phyloP scores from a whole-genome alignment of 1,139 yeast species.

The Scheffersomyces quercinus region DNA sequence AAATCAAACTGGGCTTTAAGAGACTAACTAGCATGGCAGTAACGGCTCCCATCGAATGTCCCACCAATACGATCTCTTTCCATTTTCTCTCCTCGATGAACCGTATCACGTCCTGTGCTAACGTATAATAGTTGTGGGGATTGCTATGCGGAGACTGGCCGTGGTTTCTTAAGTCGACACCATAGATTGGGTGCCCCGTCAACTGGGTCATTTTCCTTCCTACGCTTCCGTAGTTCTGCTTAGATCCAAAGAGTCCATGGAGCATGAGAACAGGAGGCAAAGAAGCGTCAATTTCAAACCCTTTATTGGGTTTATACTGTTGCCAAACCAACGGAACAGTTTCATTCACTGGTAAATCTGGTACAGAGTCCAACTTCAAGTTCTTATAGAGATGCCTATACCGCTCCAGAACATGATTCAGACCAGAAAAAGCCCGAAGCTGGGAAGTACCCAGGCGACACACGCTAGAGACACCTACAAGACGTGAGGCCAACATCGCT shows the following conservation, averaged over 20 bases:
- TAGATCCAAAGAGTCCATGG: constrained; percentile 54
- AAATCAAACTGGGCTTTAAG: constrained; percentile 36
- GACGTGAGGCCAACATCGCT: no score
- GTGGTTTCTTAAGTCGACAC: constrained; percentile 55
- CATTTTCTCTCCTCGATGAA: constrained; percentile 28
- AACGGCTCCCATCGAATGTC: constrained; percentile 59
- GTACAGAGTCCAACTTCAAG: constrained; percentile 1
- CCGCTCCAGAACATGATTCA: neutral
- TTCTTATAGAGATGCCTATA: neutral
- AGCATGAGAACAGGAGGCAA: constrained; percentile 39
- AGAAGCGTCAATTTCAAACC: constrained; percentile 1
- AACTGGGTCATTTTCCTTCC: constrained; percentile 33
- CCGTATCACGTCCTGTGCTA: constrained; percentile 44
- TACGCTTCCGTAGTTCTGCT: constrained; percentile 38
- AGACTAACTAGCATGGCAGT: constrained; percentile 49
- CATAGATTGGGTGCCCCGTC: constrained; percentile 34
- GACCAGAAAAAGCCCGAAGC: no score
- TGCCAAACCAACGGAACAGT: constrained; percentile 5
- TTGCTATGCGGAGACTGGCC: constrained; percentile 46
- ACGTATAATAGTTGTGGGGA: constrained; percentile 44
- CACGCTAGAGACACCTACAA: no score
- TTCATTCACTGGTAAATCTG: constrained; percentile 2
- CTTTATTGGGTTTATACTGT: constrained; percentile 9
- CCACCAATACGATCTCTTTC: constrained; percentile 33
- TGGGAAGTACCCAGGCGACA: no score